Conservation (phyloP, 345 rosid genomes). For the Nephelium lappaceum region DNA sequence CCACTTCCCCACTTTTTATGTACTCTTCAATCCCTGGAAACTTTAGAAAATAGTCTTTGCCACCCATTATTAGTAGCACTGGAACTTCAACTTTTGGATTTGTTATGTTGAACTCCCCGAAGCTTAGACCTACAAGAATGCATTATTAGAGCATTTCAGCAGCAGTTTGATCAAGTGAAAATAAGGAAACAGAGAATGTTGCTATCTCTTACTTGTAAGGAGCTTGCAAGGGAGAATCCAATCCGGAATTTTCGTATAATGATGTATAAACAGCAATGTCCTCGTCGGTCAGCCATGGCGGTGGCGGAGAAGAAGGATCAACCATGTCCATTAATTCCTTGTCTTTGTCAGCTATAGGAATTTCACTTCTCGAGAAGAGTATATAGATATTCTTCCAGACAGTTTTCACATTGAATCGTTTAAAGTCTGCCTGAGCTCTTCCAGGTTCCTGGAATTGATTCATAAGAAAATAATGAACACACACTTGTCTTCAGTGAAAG, state of each 20-base stretch:
- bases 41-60: constrained; percentile 34
- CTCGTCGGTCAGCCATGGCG: constrained; percentile 32
- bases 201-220: not conserved
- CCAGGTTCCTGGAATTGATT: constrained; percentile 33
- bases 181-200: not conserved
- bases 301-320: constrained; percentile 31
- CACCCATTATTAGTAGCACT: constrained; percentile 33
- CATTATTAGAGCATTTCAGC: not conserved
- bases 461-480: not conserved
- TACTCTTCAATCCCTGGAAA: constrained; percentile 36
- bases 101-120: constrained; percentile 4
- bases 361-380: constrained; percentile 37
- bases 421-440: constrained; percentile 34
- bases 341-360: constrained; percentile 33
- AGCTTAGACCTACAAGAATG: constrained; percentile 16
- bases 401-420: constrained; percentile 27
- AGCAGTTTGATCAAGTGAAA: not conserved
- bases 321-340: constrained; percentile 45
- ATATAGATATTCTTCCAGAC: constrained; percentile 31
- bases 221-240: constrained; percentile 30
- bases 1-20: constrained; percentile 17
- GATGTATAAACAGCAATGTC: constrained; percentile 25
- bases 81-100: constrained; percentile 31
- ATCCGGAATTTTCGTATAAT: constrained; percentile 35
- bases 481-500: not conserved